These are phyloP conservation scores for Bjerkandera adusta DNA, from an alignment of 1,284 basidiomycete genomes.

Conservation along the genomic window DNA sequence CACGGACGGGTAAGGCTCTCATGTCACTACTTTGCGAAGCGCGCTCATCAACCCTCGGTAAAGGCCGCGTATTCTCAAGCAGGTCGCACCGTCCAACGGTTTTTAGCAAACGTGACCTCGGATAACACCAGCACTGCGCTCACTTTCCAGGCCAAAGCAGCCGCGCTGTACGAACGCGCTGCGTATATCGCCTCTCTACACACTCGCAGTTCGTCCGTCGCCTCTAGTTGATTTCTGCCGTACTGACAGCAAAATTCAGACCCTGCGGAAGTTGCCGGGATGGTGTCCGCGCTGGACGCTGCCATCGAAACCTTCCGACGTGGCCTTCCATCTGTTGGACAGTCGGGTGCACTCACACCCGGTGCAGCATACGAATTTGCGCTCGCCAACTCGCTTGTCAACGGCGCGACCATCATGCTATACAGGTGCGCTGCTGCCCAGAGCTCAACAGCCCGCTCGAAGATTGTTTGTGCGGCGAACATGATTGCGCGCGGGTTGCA, in stretches of 20 bases:
- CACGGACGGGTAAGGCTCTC: slow-evolving; percentile 22
- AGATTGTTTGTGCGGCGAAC: slow-evolving; percentile 17
- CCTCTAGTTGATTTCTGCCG: not conserved
- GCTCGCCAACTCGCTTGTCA: slow-evolving; percentile 18
- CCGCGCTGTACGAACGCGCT: slow-evolving; percentile 34
- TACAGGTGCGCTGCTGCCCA: slow-evolving; percentile 12
- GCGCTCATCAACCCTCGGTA: too few relatives aligned
- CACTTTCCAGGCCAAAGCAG: slow-evolving; percentile 35
- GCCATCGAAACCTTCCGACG: slow-evolving; percentile 18
- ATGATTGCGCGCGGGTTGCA: slow-evolving; percentile 17
- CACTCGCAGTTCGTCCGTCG: slow-evolving; percentile 6
- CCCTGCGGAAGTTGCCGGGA: not conserved
- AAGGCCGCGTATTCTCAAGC: too few relatives aligned
- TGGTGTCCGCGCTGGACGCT: slow-evolving; percentile 14
- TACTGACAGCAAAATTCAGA: too few relatives aligned
- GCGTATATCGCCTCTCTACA: slow-evolving; percentile 19
- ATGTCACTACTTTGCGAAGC: too few relatives aligned
- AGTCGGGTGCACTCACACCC: slow-evolving; percentile 7
- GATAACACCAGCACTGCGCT: slow-evolving; percentile 23
- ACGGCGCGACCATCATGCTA: slow-evolving; percentile 21
- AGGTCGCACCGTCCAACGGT: slow-evolving; percentile 18
- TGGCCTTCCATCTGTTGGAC: slow-evolving; percentile 10
- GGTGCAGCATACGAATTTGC: slow-evolving; percentile 19
- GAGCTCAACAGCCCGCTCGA: slow-evolving; percentile 15
- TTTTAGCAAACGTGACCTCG: slow-evolving; percentile 16